These are phyloP conservation scores for Fusarium hainanense DNA, from an alignment of 2,329 filamentous ascomycete genomes.

Conservation along the genomic window DNA sequence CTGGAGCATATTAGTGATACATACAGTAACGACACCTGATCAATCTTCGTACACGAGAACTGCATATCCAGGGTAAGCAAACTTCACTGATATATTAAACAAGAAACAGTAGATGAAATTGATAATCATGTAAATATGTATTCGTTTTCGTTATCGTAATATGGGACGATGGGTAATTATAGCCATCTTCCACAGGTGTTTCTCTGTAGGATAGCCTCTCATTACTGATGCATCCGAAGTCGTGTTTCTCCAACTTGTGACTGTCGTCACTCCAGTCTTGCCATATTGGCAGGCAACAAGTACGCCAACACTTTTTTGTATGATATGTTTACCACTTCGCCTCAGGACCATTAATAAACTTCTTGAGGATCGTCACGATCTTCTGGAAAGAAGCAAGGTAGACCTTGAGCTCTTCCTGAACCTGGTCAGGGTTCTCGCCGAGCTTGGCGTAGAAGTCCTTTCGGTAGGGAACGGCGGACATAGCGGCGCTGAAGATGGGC, in stretches of 20 bases:
- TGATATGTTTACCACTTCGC: constrained; percentile 63
- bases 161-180: constrained; percentile 4
- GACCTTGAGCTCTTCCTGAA: constrained; percentile 70
- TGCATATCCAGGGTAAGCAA: not conserved
- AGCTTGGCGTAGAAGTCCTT: constrained; percentile 94
- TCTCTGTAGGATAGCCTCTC: constrained; percentile 23
- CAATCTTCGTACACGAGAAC: not conserved
- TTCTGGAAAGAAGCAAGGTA: constrained; percentile 85
- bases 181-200: constrained; percentile 6
- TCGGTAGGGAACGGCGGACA: constrained; percentile 92
- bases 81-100: not conserved
- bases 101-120: not conserved
- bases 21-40: not conserved
- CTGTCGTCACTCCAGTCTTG: constrained; percentile 14
- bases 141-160: constrained; percentile 36
- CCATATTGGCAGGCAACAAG: not conserved
- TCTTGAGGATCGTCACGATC: constrained; percentile 79
- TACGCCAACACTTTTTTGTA: constrained; percentile 7
- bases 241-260: constrained; percentile 17
- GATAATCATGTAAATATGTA: constrained; percentile 16
- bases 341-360: constrained; percentile 65
- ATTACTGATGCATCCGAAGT: constrained; percentile 11
- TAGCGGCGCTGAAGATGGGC: constrained; percentile 91
- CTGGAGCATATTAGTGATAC: not conserved
- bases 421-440: constrained; percentile 72